Percentiles rank a stretch among this genome's conserved stretches.
Evolutionary conservation across 225 moss, liverwort and hornwort species (phyloP).

Genomic region (Ulota crispa): DNA sequence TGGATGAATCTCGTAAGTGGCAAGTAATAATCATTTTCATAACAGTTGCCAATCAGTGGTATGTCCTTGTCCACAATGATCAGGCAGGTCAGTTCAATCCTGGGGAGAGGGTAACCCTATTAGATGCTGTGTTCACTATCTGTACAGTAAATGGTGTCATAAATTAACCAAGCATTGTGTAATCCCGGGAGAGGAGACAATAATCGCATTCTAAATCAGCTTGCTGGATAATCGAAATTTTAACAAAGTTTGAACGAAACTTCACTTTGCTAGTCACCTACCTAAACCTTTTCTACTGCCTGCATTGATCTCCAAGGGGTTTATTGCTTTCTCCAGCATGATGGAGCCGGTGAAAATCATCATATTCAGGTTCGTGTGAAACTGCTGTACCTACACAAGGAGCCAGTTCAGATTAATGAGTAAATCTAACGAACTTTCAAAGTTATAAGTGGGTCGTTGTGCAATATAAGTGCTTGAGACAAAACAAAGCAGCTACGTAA

Average conservation of each 20-base stretch:
- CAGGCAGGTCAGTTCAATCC: slow-evolving; percentile 18
- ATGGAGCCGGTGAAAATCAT: slow-evolving; percentile 86
- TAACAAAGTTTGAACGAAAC: background rate
- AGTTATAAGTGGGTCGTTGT: background rate
- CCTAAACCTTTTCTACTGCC: slow-evolving; percentile 29
- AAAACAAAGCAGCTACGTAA: background rate
- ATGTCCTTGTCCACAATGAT: slow-evolving; percentile 12
- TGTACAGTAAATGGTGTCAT: slow-evolving; percentile 37
- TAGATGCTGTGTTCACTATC: background rate
- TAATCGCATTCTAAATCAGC: slow-evolving; percentile 10
- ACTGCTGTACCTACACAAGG: slow-evolving; percentile 33
- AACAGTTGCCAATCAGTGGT: background rate
- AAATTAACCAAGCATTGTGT: slow-evolving; percentile 7
- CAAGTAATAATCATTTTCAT: slow-evolving; percentile 14
- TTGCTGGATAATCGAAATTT: background rate
- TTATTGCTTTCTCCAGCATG: slow-evolving; percentile 75
- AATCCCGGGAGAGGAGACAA: background rate
- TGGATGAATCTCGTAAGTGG: background rate
- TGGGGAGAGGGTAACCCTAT: slow-evolving; percentile 3
- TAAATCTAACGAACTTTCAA: background rate
- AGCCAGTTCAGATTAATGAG: background rate
- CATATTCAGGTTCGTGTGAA: slow-evolving; percentile 75
- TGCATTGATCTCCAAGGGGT: slow-evolving; percentile 40
- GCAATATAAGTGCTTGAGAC: background rate
- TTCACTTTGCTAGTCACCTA: slow-evolving; percentile 6